A percentile compares a stretch with the other conserved stretches of the same genome.
Evolutionary conservation across 148 eudicot species (phyloP).

Genomic region (Spergularia marina): DNA sequence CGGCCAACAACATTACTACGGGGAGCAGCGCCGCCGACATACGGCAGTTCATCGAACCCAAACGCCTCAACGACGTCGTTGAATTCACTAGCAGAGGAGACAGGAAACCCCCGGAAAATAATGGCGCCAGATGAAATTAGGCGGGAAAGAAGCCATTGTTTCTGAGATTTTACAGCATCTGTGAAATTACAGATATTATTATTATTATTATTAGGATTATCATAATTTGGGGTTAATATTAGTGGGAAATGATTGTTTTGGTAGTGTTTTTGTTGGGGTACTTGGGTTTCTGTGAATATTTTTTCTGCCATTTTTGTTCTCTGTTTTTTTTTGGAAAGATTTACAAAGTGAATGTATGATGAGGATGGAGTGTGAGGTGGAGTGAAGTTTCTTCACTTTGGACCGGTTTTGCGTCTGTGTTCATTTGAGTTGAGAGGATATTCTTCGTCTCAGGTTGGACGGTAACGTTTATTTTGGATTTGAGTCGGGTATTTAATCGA

Average conservation of each 20-base stretch:
- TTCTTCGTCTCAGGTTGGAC: no score
- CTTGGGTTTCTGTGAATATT: slow-evolving; percentile 35
- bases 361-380: background rate
- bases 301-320: slow-evolving; percentile 32
- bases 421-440: background rate
- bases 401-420: slow-evolving; percentile 8
- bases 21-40: slow-evolving; percentile 82
- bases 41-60: slow-evolving; percentile 72
- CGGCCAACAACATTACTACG: slow-evolving; percentile 66
- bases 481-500: no score
- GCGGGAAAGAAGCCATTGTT: slow-evolving; percentile 52
- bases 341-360: no score
- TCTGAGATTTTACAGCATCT: slow-evolving; percentile 44
- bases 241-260: slow-evolving; percentile 42
- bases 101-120: slow-evolving; percentile 57
- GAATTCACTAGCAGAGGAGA: slow-evolving; percentile 50
- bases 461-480: no score
- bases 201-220: background rate
- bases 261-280: slow-evolving; percentile 53
- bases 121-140: slow-evolving; percentile 58
- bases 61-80: slow-evolving; percentile 87
- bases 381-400: background rate
- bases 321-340: background rate
- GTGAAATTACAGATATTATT: slow-evolving; percentile 5
- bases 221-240: slow-evolving; percentile 42